Percentiles rank a stretch among this genome's conserved stretches.
Evolutionary conservation across 78 protist genomes (phyloP).

Genomic region (Parvularia atlantis): DNA sequence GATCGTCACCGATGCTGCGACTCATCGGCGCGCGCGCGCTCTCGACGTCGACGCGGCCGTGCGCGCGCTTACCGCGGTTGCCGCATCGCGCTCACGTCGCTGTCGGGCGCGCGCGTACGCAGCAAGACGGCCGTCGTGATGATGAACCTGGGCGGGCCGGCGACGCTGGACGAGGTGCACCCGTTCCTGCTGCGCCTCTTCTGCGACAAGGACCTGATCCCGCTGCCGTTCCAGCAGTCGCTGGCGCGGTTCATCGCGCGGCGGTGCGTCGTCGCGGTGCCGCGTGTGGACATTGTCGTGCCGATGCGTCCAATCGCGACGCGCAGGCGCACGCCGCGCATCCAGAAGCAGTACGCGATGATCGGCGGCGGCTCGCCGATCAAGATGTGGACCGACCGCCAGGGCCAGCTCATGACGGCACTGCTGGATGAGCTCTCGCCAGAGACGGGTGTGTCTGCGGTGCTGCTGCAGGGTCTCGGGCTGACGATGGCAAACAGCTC

Average conservation of each 20-base stretch:
- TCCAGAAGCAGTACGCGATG: slow-evolving; percentile 43
- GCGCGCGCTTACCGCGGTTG: too few species aligned
- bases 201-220: slow-evolving; percentile 24
- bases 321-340: slow-evolving; percentile 39
- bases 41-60: too few species aligned
- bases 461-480: neutral
- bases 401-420: slow-evolving; percentile 37
- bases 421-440: slow-evolving; percentile 48
- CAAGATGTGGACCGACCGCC: slow-evolving; percentile 54
- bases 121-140: slow-evolving; percentile 67
- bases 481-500: slow-evolving; percentile 29
- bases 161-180: slow-evolving; percentile 50
- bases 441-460: slow-evolving; percentile 21
- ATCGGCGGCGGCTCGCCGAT: slow-evolving; percentile 83
- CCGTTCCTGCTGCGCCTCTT: slow-evolving; percentile 48
- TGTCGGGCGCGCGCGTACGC: too few species aligned
- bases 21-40: too few species aligned
- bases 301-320: too few species aligned
- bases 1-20: too few species aligned
- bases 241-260: slow-evolving; percentile 18
- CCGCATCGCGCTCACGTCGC: too few species aligned
- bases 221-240: slow-evolving; percentile 18
- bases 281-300: too few species aligned
- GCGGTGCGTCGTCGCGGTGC: neutral
- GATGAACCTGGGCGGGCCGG: slow-evolving; percentile 81